Base-by-base conservation (phyloP, 768 basidiomycete species). In the Pleurotus tuber-regium region DNA sequence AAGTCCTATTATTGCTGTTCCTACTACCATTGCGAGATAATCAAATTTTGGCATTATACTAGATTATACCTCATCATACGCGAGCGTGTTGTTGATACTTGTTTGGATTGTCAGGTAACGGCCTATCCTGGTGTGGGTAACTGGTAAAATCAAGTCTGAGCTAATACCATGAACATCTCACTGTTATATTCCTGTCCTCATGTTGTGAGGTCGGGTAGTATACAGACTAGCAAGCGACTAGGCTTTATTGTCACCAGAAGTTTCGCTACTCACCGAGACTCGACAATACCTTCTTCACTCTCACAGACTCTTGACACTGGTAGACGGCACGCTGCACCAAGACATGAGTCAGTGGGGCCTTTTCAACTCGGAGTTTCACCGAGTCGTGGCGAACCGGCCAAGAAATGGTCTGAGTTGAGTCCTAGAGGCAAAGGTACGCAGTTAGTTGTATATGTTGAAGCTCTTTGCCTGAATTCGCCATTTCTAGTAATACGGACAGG, bases 371-470 rank as follows among this genome's bases (percentile, higher is more conserved):
- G 89, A 1, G 70, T 89, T 4, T 69, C 84, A 2, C 62, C 79
- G 30, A 74, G 70, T 43, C 77, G 71, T 43, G 78, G 76, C 21
- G 77, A 80, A 59, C 80, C 78, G 46, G 67, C 76, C 10, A 83
- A 83, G 64, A 86, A 83, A 62, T 93, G 91, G 91, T 84, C 85
- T 24, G 86, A 93, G 61, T 68, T 93, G 47, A 86, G 77, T 61
- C 74, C 82, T 6, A 72, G 82, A 41, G 91, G 89, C 42, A 93
- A 93, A 78, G 83, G 92, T 86, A 61, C 54, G 68, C 63, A 30
- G 29, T 43, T 24, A 28, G 43, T 39, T 47, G 30, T 42, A 36
- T 41, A 48, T 42, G 16, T 42, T 24, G 19, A 7, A 31, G 24
- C 41, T 8, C 9, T 6, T 21, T 24, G 1, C 5, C 41, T 42